A percentile compares a stretch with the other conserved stretches of the same genome.
Evolutionary conservation across 2,329 filamentous ascomycete genomes (phyloP).

Genomic region (Aureobasidium sp.): DNA sequence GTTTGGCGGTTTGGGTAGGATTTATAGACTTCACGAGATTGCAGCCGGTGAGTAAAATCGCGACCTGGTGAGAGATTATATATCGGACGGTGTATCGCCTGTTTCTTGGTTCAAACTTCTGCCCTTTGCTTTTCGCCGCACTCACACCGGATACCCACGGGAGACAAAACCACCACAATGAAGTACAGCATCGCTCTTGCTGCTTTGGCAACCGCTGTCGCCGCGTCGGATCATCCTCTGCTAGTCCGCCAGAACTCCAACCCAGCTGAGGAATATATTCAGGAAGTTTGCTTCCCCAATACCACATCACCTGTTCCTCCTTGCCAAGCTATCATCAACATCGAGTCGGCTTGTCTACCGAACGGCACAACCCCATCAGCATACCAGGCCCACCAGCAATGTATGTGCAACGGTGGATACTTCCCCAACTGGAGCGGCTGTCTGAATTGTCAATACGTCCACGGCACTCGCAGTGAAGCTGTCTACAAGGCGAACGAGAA

Average conservation of each 20-base stretch:
- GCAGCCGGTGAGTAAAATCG: neutral
- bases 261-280: slow-evolving; percentile 12
- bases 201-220: neutral
- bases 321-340: slow-evolving; percentile 31
- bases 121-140: neutral
- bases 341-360: slow-evolving; percentile 29
- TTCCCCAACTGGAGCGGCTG: slow-evolving; percentile 40
- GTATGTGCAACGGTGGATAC: slow-evolving; percentile 40
- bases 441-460: slow-evolving; percentile 36
- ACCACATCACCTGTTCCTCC: slow-evolving; percentile 24
- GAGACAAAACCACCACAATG: neutral
- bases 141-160: neutral
- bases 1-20: neutral
- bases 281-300: slow-evolving; percentile 16
- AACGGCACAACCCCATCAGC: slow-evolving; percentile 29
- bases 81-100: neutral
- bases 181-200: neutral
- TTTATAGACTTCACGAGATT: neutral
- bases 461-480: slow-evolving; percentile 35
- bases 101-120: neutral
- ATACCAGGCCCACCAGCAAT: slow-evolving; percentile 29
- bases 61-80: neutral
- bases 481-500: slow-evolving; percentile 30
- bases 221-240: neutral
- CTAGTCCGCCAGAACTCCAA: neutral